Evolutionary conservation across 495 filamentous ascomycete genomes (phyloP).

Genomic region (Penicillium paxilli): DNA sequence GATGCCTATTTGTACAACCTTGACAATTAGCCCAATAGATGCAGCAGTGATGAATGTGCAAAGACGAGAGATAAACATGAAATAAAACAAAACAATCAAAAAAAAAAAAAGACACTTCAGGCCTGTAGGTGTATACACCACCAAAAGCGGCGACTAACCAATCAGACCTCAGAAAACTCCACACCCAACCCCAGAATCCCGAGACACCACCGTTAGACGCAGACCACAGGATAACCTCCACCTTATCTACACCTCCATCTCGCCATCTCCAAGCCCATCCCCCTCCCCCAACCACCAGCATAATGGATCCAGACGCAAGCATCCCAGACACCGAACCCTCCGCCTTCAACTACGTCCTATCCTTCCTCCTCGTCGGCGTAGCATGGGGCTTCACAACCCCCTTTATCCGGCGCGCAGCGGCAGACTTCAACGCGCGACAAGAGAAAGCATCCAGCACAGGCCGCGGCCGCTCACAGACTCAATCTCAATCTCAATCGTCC

Average conservation of each 20-base stretch:
- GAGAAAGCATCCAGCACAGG: conserved; percentile 18
- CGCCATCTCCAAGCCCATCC: background rate
- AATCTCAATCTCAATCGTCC: conserved; percentile 1
- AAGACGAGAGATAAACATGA: too few species aligned
- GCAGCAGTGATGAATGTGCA: too few species aligned
- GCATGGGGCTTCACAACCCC: conserved; percentile 75
- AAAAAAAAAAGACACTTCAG: too few species aligned
- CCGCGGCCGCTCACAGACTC: conserved; percentile 11
- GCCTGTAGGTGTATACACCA: too few species aligned
- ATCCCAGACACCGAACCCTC: conserved; percentile 60
- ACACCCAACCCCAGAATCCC: background rate
- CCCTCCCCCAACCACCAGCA: background rate
- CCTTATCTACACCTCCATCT: background rate
- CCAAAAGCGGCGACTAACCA: too few species aligned
- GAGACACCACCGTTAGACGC: background rate
- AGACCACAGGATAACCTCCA: too few species aligned
- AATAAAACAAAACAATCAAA: too few species aligned
- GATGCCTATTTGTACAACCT: too few species aligned
- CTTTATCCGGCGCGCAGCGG: conserved; percentile 59
- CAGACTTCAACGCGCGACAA: conserved; percentile 56
- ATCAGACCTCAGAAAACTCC: too few species aligned
- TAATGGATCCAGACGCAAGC: conserved; percentile 33
- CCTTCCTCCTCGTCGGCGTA: conserved; percentile 87
- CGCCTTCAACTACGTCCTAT: conserved; percentile 75
- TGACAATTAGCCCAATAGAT: too few species aligned